phyloP scores from a whole-genome alignment of 140 eudicot genomes.

The Flaveria floridana region DNA sequence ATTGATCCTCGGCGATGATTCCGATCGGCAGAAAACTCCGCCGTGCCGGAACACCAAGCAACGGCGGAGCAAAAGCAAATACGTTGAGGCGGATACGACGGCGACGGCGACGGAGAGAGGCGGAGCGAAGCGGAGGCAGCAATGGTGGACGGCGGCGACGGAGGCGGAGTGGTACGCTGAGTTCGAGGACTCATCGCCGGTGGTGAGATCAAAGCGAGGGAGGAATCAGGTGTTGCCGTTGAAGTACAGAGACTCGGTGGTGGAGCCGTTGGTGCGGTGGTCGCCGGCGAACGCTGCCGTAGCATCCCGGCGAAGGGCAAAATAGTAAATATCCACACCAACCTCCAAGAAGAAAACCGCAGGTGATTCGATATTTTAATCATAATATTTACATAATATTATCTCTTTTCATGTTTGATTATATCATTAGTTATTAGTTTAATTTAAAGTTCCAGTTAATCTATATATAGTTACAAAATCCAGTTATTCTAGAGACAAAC shows the following conservation, averaged over 20 bases:
- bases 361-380: conserved; percentile 22
- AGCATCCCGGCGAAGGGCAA: conserved; percentile 30
- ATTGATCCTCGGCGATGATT: conserved; percentile 32
- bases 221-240: conserved; percentile 48
- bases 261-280: conserved; percentile 48
- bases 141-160: conserved; percentile 39
- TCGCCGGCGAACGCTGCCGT: conserved; percentile 32
- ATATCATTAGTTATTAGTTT: conserved; percentile 4
- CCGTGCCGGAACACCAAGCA: not conserved
- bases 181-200: conserved; percentile 46
- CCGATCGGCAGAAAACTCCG: conserved; percentile 1
- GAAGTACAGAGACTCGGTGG: conserved; percentile 51
- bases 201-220: conserved; percentile 54
- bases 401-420: conserved; percentile 13
- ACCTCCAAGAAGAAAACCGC: conserved; percentile 32
- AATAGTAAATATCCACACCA: conserved; percentile 31
- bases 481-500: not conserved
- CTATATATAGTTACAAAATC: not conserved
- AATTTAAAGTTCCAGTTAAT: not conserved
- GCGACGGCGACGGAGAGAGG: not conserved
- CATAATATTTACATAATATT: too few species aligned
- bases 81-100: not conserved
- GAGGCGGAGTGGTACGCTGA: conserved; percentile 39
- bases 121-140: conserved; percentile 24
- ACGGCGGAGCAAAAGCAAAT: not conserved